Base-by-base conservation (phyloP, 306 rosid genomes). In the Oemleria cerasiformis region DNA sequence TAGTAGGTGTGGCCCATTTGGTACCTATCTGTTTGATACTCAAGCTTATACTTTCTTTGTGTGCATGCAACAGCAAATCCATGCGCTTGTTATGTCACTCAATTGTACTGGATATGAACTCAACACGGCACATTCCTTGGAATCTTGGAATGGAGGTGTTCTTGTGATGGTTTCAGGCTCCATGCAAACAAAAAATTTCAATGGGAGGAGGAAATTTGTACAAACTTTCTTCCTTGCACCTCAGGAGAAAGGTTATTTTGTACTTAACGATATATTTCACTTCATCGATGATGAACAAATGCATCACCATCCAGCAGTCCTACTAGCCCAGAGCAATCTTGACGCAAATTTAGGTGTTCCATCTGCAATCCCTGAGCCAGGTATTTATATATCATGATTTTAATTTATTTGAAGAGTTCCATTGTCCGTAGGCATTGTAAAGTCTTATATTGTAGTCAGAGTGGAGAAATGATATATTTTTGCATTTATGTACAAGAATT, bases 181-280 rank as follows among this genome's bases (percentile, higher is more conserved):
- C 53, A 87, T 91, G 81, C 91, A 86, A 83, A 67, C 81, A 73
- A 85, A 91, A 84, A 90, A 83, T 70, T 88, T 82, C 85, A 80
- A 21, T 21, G 69, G n/a, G 57, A 78, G 86, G 88, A 91, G 94
- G 84, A 91, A 89, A 75, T 94, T 94, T 84, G 86, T 85, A 79
- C 96, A 94, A 77, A 87, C 96, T 12, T 94, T 94, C 80, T 94
- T 94, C 81, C 98, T 94, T 74, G 98, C 96, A 57, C 98, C 98
- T 34, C 98, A 94, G 68, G 97, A 94, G 67, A 94, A 89, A 73
- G 98, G 98, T 4, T 91, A 79, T 81, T 91, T 94, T 76, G 90
- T 94, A 69, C 88, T 94, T 41, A 94, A 81, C 75, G 98, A 94
- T 74, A 89, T 94, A 71, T 94, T 91, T 83, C 96, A 94, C 75